These are phyloP conservation scores for Cadophora sp. DNA, from an alignment of 2,329 filamentous ascomycete genomes.

Conservation along the genomic window DNA sequence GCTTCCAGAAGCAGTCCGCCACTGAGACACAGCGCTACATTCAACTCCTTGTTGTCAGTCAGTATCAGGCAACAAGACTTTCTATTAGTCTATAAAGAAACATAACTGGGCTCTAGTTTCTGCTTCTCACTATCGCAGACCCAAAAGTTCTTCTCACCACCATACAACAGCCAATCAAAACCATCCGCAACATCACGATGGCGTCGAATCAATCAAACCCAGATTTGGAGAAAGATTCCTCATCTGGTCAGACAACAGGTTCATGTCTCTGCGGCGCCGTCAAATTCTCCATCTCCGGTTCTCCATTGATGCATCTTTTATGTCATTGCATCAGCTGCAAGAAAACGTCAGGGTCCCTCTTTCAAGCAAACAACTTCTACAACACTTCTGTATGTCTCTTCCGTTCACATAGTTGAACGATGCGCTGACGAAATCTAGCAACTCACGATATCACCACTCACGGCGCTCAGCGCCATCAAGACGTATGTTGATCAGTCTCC, in stretches of 20 bases:
- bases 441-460: conserved; percentile 5
- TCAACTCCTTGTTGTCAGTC: background rate
- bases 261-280: conserved; percentile 26
- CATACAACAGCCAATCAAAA: too few relatives aligned
- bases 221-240: background rate
- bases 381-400: conserved; percentile 13
- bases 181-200: background rate
- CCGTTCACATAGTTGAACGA: background rate
- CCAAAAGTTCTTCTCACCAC: background rate
- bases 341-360: conserved; percentile 24
- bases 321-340: conserved; percentile 28
- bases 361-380: conserved; percentile 23
- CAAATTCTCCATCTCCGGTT: conserved; percentile 22
- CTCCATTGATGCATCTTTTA: conserved; percentile 17
- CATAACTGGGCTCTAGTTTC: background rate
- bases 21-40: background rate
- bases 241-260: conserved; percentile 9
- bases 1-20: background rate
- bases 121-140: background rate
- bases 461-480: background rate
- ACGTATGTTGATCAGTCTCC: conserved; percentile 13
- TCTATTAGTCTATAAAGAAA: too few relatives aligned
- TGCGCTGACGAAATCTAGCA: background rate
- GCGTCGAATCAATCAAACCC: background rate
- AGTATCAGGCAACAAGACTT: background rate